Evolutionary conservation across 306 rosid genomes (phyloP), one percentile per base, ranked within the genome.

Genomic region (Prunus persica): DNA sequence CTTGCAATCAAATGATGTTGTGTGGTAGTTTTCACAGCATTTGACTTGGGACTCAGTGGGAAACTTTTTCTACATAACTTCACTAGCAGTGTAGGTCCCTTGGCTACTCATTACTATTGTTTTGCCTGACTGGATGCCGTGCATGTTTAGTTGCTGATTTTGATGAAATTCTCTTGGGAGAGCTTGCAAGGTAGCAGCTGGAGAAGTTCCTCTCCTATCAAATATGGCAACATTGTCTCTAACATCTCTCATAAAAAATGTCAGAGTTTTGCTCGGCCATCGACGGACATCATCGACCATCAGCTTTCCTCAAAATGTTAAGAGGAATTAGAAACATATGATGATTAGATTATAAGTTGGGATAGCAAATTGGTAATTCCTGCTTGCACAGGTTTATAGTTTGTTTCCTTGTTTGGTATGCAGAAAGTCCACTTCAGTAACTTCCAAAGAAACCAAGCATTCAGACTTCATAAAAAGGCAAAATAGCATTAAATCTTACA

Each of bases 401-500:
- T n/a, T n/a, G 25, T n/a, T n/a, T 18, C 25, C 7, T 22, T 20
- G 13, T 55, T 20, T n/a, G 22, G 27, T 8, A 3, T 11, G 64
- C 25, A 11, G 64, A 58, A 58, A 24, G 15, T 2, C 14, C 64
- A 55, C 61, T 19, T 55, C 32, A 47, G 24, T 11, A 64, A 73
- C 25, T 15, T 58, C 67, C 77, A 43, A 64, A 56, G 67, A 47
- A 57, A 20, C 58, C 5, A 45, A 60, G 14, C n/a, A 43, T 73
- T 25, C 8, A 38, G 20, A 8, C 20, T 30, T 34, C 51, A 72
- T 38, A 56, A 56, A 8, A 20, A 34, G 14, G 66, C 54, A 4
- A 30, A 4, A 24, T 5, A 43, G 68, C 67, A 58, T 58, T 58
- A 20, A 43, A 57, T 68, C 76, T 24, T 73, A 73, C 56, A 58